Conservation (phyloP, 257 asterid genomes). For the Capsicum rhomboideum region DNA sequence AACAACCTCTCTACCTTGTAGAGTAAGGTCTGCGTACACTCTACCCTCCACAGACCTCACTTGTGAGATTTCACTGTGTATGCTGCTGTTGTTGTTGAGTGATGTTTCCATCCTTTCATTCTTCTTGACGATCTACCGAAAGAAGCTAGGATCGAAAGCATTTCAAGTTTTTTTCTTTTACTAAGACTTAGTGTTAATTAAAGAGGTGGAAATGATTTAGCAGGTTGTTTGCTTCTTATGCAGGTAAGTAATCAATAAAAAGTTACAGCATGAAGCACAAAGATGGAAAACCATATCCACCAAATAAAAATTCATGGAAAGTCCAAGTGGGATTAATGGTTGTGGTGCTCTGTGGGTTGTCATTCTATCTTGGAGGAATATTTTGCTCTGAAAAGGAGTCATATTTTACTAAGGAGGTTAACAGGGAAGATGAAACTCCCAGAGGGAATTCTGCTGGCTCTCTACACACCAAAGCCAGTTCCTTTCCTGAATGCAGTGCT, state of each 20-base stretch:
- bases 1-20: too few relatives aligned
- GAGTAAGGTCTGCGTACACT: too few relatives aligned
- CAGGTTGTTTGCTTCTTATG: constrained; percentile 8
- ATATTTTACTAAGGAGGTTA: constrained; percentile 12
- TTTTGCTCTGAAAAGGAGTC: constrained; percentile 65
- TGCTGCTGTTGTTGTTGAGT: background rate
- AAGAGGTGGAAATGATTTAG: background rate
- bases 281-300: constrained; percentile 67
- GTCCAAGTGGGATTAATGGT: constrained; percentile 58
- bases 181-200: background rate
- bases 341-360: constrained; percentile 76
- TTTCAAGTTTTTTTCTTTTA: background rate
- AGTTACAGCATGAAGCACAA: constrained; percentile 62
- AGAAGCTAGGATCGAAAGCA: background rate
- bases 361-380: constrained; percentile 95
- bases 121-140: background rate
- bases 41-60: too few relatives aligned
- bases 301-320: constrained; percentile 48
- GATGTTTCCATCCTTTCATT: background rate
- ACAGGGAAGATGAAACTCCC: constrained; percentile 16
- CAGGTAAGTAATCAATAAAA: constrained; percentile 30
- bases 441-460: constrained; percentile 25
- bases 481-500: constrained; percentile 65
- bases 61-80: too few relatives aligned
- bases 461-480: constrained; percentile 47